phyloP scores from a whole-genome alignment of 2,329 filamentous ascomycete genomes.

The Exophiala sp. region DNA sequence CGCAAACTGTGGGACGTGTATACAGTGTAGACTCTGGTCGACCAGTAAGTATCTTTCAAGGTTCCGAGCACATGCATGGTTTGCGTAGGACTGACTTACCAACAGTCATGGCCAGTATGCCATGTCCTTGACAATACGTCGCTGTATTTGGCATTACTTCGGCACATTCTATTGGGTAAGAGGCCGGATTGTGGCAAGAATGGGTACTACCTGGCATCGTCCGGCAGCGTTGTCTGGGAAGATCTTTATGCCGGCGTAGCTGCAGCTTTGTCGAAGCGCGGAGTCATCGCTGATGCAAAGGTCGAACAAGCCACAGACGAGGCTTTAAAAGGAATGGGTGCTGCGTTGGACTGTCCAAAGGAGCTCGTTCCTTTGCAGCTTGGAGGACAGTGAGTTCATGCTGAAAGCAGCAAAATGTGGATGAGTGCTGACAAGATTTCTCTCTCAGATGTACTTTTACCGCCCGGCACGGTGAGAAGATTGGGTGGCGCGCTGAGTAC shows the following conservation, averaged over 20 bases:
- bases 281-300: slow-evolving; percentile 37
- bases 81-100: background rate
- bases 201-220: slow-evolving; percentile 51
- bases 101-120: slow-evolving; percentile 52
- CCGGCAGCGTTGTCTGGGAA: slow-evolving; percentile 50
- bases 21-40: slow-evolving; percentile 42
- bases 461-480: background rate
- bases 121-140: slow-evolving; percentile 48
- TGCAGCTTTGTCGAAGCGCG: slow-evolving; percentile 38
- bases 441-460: background rate
- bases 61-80: background rate
- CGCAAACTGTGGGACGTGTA: slow-evolving; percentile 39
- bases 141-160: slow-evolving; percentile 47
- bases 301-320: slow-evolving; percentile 38
- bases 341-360: slow-evolving; percentile 36
- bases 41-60: slow-evolving; percentile 28
- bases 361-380: slow-evolving; percentile 41
- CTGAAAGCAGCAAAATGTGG: too few species aligned
- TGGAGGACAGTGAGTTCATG: slow-evolving; percentile 41
- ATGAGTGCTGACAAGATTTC: too few species aligned
- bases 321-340: slow-evolving; percentile 41
- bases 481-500: background rate
- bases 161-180: slow-evolving; percentile 41
- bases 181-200: slow-evolving; percentile 40
- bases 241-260: slow-evolving; percentile 51